Evolutionary conservation across 2,329 filamentous ascomycete genomes (phyloP).

Genomic region (Fusarium bactridioides): DNA sequence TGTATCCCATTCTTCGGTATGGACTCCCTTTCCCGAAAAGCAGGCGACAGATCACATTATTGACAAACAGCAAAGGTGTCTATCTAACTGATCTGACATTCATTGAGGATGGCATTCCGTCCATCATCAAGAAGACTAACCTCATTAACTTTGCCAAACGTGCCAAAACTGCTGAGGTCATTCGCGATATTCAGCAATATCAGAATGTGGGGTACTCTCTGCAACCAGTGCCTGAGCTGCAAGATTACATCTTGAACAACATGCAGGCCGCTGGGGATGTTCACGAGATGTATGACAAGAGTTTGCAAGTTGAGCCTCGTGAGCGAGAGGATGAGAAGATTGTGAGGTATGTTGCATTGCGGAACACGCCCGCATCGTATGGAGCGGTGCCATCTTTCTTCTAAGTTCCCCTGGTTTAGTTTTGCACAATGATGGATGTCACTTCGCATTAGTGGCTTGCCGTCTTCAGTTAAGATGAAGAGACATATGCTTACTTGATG

Average conservation of each 20-base stretch:
- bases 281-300: slow-evolving; percentile 99
- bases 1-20: slow-evolving; percentile 98
- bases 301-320: slow-evolving; percentile 88
- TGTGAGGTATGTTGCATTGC: slow-evolving; percentile 77
- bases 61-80: slow-evolving; percentile 67
- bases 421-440: slow-evolving; percentile 1
- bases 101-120: slow-evolving; percentile 97
- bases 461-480: slow-evolving; percentile 8
- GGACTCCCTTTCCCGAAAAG: slow-evolving; percentile 30
- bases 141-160: slow-evolving; percentile 99
- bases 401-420: slow-evolving; percentile 23
- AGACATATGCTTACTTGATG: slow-evolving; percentile 33
- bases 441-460: slow-evolving; percentile 10
- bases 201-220: slow-evolving; percentile 97
- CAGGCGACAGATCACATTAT: background rate
- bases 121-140: slow-evolving; percentile 93
- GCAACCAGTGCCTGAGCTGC: slow-evolving; percentile 87
- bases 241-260: slow-evolving; percentile 96
- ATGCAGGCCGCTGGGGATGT: slow-evolving; percentile 96
- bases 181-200: slow-evolving; percentile 97
- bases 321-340: slow-evolving; percentile 99
- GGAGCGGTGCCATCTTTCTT: slow-evolving; percentile 30
- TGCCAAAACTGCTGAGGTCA: slow-evolving; percentile 97
- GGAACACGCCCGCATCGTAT: slow-evolving; percentile 37
- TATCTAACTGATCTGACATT: slow-evolving; percentile 98